A percentile compares a stretch with the other conserved stretches of the same genome.
Conservation (phyloP, 2,329 filamentous ascomycete species). For the Lecanosticta acicola region DNA sequence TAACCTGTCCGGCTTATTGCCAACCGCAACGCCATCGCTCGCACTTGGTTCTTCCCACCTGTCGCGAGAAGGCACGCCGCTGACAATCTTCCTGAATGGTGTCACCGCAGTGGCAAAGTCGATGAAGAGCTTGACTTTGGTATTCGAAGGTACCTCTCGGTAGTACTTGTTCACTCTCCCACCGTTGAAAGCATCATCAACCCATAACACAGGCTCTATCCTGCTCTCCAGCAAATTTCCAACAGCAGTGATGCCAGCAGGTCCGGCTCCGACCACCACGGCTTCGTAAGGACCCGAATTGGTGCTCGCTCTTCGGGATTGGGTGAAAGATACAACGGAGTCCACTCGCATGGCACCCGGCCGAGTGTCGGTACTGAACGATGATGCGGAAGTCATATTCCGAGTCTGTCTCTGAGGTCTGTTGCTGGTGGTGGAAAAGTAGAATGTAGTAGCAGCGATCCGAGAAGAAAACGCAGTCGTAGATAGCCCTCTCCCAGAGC, state of each 20-base stretch:
- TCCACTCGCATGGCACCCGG: neutral
- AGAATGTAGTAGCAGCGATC: neutral
- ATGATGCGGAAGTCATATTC: neutral
- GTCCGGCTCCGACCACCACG: slow-evolving; percentile 55
- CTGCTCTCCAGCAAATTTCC: slow-evolving; percentile 57
- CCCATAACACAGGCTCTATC: slow-evolving; percentile 51
- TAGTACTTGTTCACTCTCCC: slow-evolving; percentile 45
- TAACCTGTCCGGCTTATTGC: slow-evolving; percentile 47
- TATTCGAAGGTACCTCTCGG: slow-evolving; percentile 59
- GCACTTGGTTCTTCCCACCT: slow-evolving; percentile 26
- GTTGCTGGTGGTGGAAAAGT: neutral
- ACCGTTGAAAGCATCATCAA: slow-evolving; percentile 52
- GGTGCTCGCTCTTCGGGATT: slow-evolving; percentile 12
- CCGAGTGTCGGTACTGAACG: neutral
- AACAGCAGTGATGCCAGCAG: slow-evolving; percentile 55
- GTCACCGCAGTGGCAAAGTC: slow-evolving; percentile 51
- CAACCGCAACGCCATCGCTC: slow-evolving; percentile 22
- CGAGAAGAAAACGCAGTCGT: neutral
- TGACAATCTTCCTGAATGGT: slow-evolving; percentile 49
- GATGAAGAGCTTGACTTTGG: slow-evolving; percentile 56
- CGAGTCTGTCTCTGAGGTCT: neutral
- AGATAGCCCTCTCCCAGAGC: slow-evolving; percentile 1
- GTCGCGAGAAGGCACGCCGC: slow-evolving; percentile 37
- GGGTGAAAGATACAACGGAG: neutral
- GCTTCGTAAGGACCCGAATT: slow-evolving; percentile 39